A percentile compares a stretch with the other conserved stretches of the same genome.
Conservation (phyloP, 805 yeast species). For the Kuraishia molischiana region DNA sequence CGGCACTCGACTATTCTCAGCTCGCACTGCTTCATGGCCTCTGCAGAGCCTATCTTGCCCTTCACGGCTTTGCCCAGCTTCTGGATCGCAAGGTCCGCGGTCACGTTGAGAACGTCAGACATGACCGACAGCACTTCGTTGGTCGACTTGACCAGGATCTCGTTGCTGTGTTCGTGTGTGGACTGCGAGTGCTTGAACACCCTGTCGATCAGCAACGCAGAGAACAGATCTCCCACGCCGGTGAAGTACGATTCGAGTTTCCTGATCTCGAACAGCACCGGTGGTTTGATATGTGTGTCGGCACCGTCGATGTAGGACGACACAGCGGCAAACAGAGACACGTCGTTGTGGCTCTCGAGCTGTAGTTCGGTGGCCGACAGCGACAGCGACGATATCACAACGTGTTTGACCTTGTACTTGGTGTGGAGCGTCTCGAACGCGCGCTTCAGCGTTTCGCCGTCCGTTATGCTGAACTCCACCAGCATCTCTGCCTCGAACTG, state of each 20-base stretch:
- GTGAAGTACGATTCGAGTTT: conserved; percentile 75
- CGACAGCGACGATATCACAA: conserved; percentile 57
- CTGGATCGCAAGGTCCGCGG: conserved; percentile 28
- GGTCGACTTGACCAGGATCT: conserved; percentile 24
- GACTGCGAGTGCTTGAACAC: conserved; percentile 21
- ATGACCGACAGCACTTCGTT: conserved; percentile 49
- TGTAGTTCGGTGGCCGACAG: conserved; percentile 9
- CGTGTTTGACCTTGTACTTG: conserved; percentile 39
- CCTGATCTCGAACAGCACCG: conserved; percentile 37
- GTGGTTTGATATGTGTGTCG: neutral
- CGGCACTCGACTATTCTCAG: conserved; percentile 56
- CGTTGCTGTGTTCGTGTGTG: conserved; percentile 3
- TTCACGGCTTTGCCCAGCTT: conserved; percentile 27
- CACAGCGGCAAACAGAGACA: neutral
- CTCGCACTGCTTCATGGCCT: conserved; percentile 64
- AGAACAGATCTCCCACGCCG: conserved; percentile 90
- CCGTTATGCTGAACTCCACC: conserved; percentile 31
- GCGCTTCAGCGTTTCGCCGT: conserved; percentile 23
- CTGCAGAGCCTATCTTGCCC: conserved; percentile 46
- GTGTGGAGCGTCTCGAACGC: conserved; percentile 43
- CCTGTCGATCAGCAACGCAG: conserved; percentile 68
- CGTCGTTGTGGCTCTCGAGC: neutral
- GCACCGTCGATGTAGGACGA: neutral
- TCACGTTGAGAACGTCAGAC: conserved; percentile 38
- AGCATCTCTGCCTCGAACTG: conserved; percentile 81